Percentiles rank a stretch among this genome's conserved stretches.
Evolutionary conservation across 164 flowering plant species (phyloP).

Genomic region (Chloranthus sessilifolius): DNA sequence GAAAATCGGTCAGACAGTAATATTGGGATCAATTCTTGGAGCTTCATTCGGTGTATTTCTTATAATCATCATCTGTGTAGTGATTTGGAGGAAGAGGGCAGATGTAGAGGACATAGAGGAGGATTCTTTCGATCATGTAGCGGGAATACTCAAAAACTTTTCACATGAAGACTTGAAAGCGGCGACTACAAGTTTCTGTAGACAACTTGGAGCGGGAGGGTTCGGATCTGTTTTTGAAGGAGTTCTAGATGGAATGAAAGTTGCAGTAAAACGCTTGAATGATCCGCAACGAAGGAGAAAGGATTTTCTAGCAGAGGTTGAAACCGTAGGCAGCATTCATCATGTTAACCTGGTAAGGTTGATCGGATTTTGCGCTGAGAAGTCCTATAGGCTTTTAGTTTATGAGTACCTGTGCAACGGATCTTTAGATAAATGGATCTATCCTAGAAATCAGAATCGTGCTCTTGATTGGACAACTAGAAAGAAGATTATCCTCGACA

Average conservation of each 20-base stretch:
- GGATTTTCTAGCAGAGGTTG: constrained; percentile 8
- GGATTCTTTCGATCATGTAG: constrained; percentile 14
- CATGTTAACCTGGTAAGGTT: constrained; percentile 9
- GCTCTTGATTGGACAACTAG: constrained; percentile 16
- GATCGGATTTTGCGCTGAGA: constrained; percentile 5
- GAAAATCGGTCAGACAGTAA: too few species aligned
- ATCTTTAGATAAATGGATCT: constrained; percentile 8
- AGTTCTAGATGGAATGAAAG: neutral
- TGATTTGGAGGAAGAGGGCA: too few species aligned
- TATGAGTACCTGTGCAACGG: constrained; percentile 8
- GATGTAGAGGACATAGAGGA: too few species aligned
- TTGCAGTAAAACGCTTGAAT: constrained; percentile 11
- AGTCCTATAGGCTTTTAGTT: constrained; percentile 2
- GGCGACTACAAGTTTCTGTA: neutral
- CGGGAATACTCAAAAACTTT: constrained; percentile 11
- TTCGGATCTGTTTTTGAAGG: constrained; percentile 8
- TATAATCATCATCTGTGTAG: too few species aligned
- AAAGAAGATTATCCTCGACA: neutral
- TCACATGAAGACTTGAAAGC: neutral
- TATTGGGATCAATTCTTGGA: too few species aligned
- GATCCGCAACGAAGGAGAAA: neutral
- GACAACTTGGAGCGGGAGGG: constrained; percentile 5
- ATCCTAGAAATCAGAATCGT: neutral
- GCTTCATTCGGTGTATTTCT: too few species aligned
- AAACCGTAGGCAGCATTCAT: constrained; percentile 9